Evolutionary conservation across 2,329 filamentous ascomycete genomes (phyloP).

Genomic region (Byssochlamys sp.): DNA sequence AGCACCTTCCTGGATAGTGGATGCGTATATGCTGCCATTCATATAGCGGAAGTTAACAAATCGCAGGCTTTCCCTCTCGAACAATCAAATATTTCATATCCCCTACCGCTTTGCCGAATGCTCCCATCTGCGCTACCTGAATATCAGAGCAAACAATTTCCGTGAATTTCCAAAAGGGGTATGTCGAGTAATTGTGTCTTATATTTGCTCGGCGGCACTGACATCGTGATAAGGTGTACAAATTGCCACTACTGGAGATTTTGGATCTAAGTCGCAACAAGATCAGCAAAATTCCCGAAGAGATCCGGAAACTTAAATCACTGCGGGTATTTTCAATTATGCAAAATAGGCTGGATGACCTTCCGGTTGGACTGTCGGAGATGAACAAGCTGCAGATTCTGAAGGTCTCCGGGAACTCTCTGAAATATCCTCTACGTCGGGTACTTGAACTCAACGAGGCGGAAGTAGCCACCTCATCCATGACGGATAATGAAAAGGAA

Average conservation of each 20-base stretch:
- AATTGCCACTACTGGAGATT: conserved; percentile 78
- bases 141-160: conserved; percentile 41
- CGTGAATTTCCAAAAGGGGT: conserved; percentile 56
- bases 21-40: background rate
- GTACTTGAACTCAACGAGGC: conserved; percentile 57
- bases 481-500: conserved; percentile 52
- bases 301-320: conserved; percentile 70
- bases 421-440: conserved; percentile 67
- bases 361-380: conserved; percentile 75
- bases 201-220: conserved; percentile 8
- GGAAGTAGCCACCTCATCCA: conserved; percentile 48
- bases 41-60: conserved; percentile 5
- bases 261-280: conserved; percentile 86
- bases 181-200: conserved; percentile 23
- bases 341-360: conserved; percentile 73
- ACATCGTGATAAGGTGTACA: conserved; percentile 57
- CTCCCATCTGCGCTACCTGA: conserved; percentile 41
- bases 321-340: conserved; percentile 82
- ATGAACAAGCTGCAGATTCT: conserved; percentile 83
- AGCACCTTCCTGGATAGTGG: background rate
- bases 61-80: conserved; percentile 39
- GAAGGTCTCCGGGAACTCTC: conserved; percentile 79
- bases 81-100: conserved; percentile 43
- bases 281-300: conserved; percentile 64
- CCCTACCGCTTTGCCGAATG: conserved; percentile 41